These are phyloP conservation scores for Metschnikowia baotianmanensis DNA, from an alignment of 805 yeast species.

Conservation along the genomic window DNA sequence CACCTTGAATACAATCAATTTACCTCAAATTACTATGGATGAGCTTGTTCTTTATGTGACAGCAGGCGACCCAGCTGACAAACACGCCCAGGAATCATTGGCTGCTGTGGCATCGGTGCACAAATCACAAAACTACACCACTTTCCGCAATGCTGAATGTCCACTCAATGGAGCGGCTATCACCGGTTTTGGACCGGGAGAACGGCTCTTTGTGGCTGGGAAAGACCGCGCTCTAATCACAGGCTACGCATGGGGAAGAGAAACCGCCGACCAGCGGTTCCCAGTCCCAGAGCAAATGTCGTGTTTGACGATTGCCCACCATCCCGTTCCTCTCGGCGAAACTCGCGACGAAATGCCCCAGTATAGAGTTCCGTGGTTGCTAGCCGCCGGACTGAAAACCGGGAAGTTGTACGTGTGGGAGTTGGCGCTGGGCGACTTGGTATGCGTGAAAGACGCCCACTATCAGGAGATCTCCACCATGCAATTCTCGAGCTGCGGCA, in stretches of 20 bases:
- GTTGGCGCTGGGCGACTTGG: slow-evolving; percentile 66
- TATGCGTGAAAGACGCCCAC: slow-evolving; percentile 76
- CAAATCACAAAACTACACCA: slow-evolving; percentile 45
- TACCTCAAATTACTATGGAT: slow-evolving; percentile 37
- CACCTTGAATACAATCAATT: no score
- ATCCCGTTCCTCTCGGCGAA: slow-evolving; percentile 25
- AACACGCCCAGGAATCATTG: slow-evolving; percentile 41
- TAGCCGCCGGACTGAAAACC: slow-evolving; percentile 70
- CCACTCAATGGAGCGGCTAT: slow-evolving; percentile 45
- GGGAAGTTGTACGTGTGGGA: slow-evolving; percentile 90
- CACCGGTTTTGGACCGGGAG: slow-evolving; percentile 47
- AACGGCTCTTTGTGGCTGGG: slow-evolving; percentile 61
- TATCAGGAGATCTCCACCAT: slow-evolving; percentile 70
- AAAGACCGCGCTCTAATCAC: slow-evolving; percentile 71
- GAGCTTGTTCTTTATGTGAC: slow-evolving; percentile 49
- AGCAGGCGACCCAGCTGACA: slow-evolving; percentile 43
- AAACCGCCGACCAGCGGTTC: slow-evolving; percentile 71
- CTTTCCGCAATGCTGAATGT: slow-evolving; percentile 53
- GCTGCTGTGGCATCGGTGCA: slow-evolving; percentile 45
- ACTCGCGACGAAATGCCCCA: slow-evolving; percentile 25
- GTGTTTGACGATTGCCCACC: slow-evolving; percentile 49
- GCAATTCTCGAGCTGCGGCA: slow-evolving; percentile 57
- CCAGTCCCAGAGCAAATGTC: slow-evolving; percentile 80
- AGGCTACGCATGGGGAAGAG: slow-evolving; percentile 69
- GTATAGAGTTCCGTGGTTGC: slow-evolving; percentile 56